Evolutionary conservation across 1,284 basidiomycete genomes (phyloP).

Genomic region (Cryptococcus sp.): DNA sequence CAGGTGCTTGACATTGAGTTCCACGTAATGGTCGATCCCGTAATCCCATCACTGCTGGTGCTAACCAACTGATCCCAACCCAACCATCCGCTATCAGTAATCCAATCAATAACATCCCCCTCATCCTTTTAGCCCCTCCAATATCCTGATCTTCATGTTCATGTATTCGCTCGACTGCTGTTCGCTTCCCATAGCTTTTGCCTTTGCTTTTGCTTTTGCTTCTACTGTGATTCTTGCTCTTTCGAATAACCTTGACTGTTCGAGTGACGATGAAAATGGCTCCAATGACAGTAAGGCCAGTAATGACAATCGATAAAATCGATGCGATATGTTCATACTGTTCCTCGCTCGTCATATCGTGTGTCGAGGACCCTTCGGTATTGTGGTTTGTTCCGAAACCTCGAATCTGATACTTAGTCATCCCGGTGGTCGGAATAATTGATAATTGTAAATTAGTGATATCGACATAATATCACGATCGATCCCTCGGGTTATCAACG

Average conservation of each 20-base stretch:
- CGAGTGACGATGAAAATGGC: not conserved
- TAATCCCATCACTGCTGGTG: not conserved
- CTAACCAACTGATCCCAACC: not conserved
- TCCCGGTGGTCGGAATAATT: too few relatives aligned
- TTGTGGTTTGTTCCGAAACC: not conserved
- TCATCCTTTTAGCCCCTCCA: not conserved
- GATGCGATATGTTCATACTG: not conserved
- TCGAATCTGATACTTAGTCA: not conserved
- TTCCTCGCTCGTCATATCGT: not conserved
- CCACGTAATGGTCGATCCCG: not conserved
- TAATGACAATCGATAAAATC: not conserved
- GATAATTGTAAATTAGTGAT: too few relatives aligned
- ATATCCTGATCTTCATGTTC: not conserved
- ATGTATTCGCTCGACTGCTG: not conserved
- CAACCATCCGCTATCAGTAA: not conserved
- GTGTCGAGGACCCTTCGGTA: not conserved
- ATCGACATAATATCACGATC: too few relatives aligned
- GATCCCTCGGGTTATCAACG: too few relatives aligned
- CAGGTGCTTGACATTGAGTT: not conserved
- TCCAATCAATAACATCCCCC: not conserved
- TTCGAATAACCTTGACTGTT: not conserved
- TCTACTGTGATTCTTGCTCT: not conserved
- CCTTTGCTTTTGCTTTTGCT: too few relatives aligned
- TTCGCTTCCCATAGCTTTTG: too few relatives aligned
- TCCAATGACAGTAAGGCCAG: not conserved